Conservation (phyloP, 192 early-diverging fungal genomes). For the Lobosporangium transversale region DNA sequence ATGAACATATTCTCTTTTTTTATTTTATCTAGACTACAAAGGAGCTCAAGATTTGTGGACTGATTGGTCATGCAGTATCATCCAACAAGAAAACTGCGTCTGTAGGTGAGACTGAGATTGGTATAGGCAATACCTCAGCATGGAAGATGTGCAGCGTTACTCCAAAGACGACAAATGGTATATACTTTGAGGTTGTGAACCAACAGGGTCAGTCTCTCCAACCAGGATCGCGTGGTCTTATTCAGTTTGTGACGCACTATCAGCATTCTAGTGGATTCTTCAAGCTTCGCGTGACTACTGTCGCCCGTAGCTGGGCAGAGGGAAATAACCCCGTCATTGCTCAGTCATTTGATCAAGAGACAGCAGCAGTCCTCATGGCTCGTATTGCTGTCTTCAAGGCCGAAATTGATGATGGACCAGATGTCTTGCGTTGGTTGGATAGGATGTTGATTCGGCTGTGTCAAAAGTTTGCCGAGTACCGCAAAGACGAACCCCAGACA, state of each 20-base stretch:
- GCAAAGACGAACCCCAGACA: slow-evolving; percentile 92
- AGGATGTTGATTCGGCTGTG: slow-evolving; percentile 98
- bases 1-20: not conserved
- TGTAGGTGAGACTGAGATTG: slow-evolving; percentile 98
- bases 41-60: slow-evolving; percentile 94
- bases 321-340: slow-evolving; percentile 86
- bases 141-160: slow-evolving; percentile 95
- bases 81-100: slow-evolving; percentile 88
- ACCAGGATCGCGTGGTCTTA: slow-evolving; percentile 85
- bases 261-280: slow-evolving; percentile 93
- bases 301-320: slow-evolving; percentile 86
- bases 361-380: slow-evolving; percentile 96
- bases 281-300: slow-evolving; percentile 93
- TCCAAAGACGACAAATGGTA: slow-evolving; percentile 82
- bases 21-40: slow-evolving; percentile 78
- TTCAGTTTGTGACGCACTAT: slow-evolving; percentile 97
- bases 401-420: slow-evolving; percentile 96
- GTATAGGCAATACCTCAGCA: slow-evolving; percentile 93
- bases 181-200: slow-evolving; percentile 98
- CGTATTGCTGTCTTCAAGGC: slow-evolving; percentile 97
- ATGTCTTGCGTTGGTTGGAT: slow-evolving; percentile 97
- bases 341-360: slow-evolving; percentile 97
- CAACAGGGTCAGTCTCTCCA: slow-evolving; percentile 84
- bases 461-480: slow-evolving; percentile 96
- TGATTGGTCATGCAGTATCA: slow-evolving; percentile 96